Evolutionary conservation across 129 eudicot genomes (phyloP).

Genomic region (Centrapalus pauciflorus): DNA sequence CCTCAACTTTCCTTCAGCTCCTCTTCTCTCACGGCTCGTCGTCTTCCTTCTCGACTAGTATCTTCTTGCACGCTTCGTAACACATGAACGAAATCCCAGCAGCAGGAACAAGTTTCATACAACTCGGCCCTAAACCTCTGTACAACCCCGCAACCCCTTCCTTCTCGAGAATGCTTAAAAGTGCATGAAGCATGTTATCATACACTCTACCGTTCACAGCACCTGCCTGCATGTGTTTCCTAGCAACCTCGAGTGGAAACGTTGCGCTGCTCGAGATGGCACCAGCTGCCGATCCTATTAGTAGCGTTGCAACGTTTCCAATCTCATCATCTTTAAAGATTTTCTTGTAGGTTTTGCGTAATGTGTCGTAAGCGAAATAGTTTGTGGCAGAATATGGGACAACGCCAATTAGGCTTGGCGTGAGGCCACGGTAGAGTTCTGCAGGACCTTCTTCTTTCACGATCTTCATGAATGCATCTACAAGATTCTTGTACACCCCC

Average conservation of each 20-base stretch:
- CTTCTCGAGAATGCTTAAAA: slow-evolving; percentile 59
- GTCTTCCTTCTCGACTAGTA: slow-evolving; percentile 65
- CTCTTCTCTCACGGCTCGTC: slow-evolving; percentile 20
- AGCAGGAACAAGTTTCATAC: slow-evolving; percentile 82
- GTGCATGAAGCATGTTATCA: slow-evolving; percentile 76
- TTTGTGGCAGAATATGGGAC: slow-evolving; percentile 86
- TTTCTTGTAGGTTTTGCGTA: slow-evolving; percentile 60
- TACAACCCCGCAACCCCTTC: slow-evolving; percentile 78
- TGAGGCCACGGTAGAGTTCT: slow-evolving; percentile 84
- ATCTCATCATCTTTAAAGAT: slow-evolving; percentile 59
- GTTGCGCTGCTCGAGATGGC: slow-evolving; percentile 90
- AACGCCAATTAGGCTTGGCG: slow-evolving; percentile 81
- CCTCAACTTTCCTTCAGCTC: not conserved
- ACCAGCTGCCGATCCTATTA: slow-evolving; percentile 89
- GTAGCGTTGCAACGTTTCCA: slow-evolving; percentile 72
- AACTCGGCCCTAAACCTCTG: slow-evolving; percentile 85
- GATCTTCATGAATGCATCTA: slow-evolving; percentile 78
- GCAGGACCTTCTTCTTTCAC: slow-evolving; percentile 71
- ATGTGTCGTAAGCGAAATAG: slow-evolving; percentile 84
- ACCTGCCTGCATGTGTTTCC: slow-evolving; percentile 93
- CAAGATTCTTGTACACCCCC: slow-evolving; percentile 61
- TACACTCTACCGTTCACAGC: slow-evolving; percentile 80
- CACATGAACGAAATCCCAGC: slow-evolving; percentile 98
- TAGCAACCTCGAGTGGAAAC: slow-evolving; percentile 91
- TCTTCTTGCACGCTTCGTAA: slow-evolving; percentile 88